Conservation (phyloP, 2,329 filamentous ascomycete species). For the Nakataea oryzae region DNA sequence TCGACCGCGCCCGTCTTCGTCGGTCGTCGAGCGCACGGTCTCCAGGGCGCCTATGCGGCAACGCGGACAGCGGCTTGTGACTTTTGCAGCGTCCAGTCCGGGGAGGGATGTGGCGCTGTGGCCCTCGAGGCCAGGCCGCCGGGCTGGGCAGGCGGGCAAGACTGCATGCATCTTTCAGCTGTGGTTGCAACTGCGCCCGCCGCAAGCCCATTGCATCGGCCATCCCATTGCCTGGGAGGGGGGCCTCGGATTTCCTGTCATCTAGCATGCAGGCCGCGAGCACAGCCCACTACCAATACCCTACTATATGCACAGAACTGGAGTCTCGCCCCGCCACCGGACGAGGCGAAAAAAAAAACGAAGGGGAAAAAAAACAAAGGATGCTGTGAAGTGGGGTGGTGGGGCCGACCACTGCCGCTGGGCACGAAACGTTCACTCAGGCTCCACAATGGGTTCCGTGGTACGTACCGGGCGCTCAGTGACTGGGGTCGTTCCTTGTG, state of each 20-base stretch:
- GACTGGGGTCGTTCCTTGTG: neutral
- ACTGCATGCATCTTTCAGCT: slow-evolving; percentile 22
- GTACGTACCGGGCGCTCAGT: neutral
- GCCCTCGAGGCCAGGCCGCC: neutral
- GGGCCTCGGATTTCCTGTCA: slow-evolving; percentile 17
- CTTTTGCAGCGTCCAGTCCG: neutral
- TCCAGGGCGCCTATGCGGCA: neutral
- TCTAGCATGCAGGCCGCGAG: slow-evolving; percentile 20
- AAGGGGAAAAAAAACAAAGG: slow-evolving; percentile 8
- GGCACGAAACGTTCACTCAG: neutral
- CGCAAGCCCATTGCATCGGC: slow-evolving; percentile 11
- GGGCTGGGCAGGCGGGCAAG: slow-evolving; percentile 12
- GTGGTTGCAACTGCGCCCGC: slow-evolving; percentile 11
- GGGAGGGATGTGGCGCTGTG: slow-evolving; percentile 14
- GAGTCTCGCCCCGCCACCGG: neutral
- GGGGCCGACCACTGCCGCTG: neutral
- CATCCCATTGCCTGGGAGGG: slow-evolving; percentile 17
- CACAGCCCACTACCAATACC: slow-evolving; percentile 18
- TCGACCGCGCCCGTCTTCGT: neutral
- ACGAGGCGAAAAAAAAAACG: slow-evolving; percentile 9
- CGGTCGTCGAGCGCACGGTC: neutral
- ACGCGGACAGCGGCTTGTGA: slow-evolving; percentile 2
- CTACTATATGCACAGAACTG: neutral
- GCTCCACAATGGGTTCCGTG: neutral
- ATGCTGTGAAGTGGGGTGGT: neutral